A percentile compares a stretch with the other conserved stretches of the same genome.
phyloP scores from a whole-genome alignment of 2,329 filamentous ascomycete genomes.

The Penicillium aurantiogriseum region DNA sequence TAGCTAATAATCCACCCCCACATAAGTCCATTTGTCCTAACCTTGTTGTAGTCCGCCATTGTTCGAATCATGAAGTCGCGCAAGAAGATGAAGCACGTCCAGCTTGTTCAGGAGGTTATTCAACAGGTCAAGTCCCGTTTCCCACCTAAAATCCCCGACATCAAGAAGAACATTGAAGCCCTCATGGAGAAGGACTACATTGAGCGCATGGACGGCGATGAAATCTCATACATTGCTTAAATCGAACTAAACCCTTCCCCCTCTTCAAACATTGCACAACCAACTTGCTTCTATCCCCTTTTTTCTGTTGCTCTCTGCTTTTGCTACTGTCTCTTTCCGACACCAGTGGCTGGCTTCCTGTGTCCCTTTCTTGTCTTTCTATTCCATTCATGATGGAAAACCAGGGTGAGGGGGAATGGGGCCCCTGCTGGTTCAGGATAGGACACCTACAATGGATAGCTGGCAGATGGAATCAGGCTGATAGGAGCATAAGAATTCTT shows the following conservation, averaged over 20 bases:
- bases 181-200: constrained; percentile 98
- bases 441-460: neutral
- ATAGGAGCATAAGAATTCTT: constrained; percentile 13
- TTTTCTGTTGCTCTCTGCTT: constrained; percentile 5
- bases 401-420: neutral
- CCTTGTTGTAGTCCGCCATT: constrained; percentile 74
- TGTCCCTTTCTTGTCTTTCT: neutral
- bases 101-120: constrained; percentile 93
- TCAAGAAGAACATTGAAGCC: constrained; percentile 99
- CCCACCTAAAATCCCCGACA: constrained; percentile 86
- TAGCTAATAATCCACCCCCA: constrained; percentile 15
- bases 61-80: constrained; percentile 99
- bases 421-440: neutral
- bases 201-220: constrained; percentile 90
- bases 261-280: constrained; percentile 1
- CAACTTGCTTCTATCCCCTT: constrained; percentile 10
- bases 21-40: constrained; percentile 11
- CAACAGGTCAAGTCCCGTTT: constrained; percentile 92
- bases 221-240: constrained; percentile 90
- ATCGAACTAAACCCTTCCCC: neutral
- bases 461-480: constrained; percentile 9
- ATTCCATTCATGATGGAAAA: neutral
- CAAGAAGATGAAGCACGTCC: constrained; percentile 97
- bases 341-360: neutral
- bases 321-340: neutral